Conservation (phyloP, 345 rosid genomes). For the Eucalyptus regnans region DNA sequence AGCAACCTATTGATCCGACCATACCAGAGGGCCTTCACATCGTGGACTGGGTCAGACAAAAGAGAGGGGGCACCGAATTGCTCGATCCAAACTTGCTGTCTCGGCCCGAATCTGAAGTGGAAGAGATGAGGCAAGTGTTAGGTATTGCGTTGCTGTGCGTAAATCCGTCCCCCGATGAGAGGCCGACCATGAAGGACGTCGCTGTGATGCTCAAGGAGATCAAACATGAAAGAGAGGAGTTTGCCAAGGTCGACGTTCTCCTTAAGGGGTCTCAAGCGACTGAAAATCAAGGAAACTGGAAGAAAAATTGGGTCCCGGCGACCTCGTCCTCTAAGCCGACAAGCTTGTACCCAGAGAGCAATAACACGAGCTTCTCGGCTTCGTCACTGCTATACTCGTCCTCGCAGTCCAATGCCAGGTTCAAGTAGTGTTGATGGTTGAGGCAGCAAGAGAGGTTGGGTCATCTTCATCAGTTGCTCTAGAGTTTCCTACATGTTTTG, state of each 20-base stretch:
- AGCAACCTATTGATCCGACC: conserved; percentile 89
- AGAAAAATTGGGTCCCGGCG: not conserved
- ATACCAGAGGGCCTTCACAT: conserved; percentile 78
- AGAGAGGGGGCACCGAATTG: conserved; percentile 52
- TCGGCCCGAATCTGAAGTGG: conserved; percentile 43
- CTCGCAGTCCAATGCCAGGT: not conserved
- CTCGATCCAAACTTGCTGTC: conserved; percentile 47
- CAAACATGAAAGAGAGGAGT: conserved; percentile 73
- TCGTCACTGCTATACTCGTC: conserved; percentile 71
- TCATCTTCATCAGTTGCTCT: not conserved
- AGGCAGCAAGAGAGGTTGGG: not conserved
- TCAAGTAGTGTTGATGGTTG: not conserved
- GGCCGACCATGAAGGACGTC: conserved; percentile 92
- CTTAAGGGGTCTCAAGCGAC: conserved; percentile 56
- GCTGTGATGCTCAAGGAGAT: conserved; percentile 96
- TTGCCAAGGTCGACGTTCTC: conserved; percentile 60
- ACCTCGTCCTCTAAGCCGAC: conserved; percentile 46
- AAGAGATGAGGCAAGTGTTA: conserved; percentile 81
- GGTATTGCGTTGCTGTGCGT: conserved; percentile 74
- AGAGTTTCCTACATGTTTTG: not conserved
- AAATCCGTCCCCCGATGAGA: conserved; percentile 57
- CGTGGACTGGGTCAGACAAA: conserved; percentile 81
- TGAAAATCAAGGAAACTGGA: conserved; percentile 9
- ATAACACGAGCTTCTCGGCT: conserved; percentile 78
- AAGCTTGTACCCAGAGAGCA: conserved; percentile 35